Evolutionary conservation across 2,329 filamentous ascomycete species (phyloP).

Genomic region (Trichoderma citrinoviride): DNA sequence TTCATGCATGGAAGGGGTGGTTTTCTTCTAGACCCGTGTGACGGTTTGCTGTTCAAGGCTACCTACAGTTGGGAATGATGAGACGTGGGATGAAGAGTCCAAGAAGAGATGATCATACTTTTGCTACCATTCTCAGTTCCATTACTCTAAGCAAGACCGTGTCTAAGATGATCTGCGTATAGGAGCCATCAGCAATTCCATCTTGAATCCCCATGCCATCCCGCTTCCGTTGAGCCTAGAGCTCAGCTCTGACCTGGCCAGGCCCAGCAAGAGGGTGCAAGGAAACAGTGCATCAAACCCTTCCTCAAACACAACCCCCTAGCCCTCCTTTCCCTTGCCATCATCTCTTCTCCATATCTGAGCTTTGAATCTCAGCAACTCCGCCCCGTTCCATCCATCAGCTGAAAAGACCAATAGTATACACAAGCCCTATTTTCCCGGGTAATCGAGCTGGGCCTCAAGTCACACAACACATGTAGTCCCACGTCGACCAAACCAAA

Average conservation of each 20-base stretch:
- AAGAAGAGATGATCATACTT: background rate
- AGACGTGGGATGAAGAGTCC: background rate
- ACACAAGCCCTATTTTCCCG: background rate
- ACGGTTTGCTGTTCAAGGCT: background rate
- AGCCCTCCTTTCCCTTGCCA: background rate
- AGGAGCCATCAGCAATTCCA: background rate
- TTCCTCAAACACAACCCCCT: background rate
- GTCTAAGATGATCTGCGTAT: background rate
- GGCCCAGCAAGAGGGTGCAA: background rate
- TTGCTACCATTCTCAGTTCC: too few relatives aligned
- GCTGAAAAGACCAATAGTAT: background rate
- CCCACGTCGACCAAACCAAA: background rate
- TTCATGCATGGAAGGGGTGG: background rate
- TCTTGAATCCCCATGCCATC: background rate
- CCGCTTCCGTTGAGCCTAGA: too few relatives aligned
- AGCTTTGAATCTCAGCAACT: too few relatives aligned
- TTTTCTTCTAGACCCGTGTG: background rate
- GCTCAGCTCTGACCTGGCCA: background rate
- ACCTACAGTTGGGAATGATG: background rate
- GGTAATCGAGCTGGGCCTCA: background rate
- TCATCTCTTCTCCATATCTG: background rate
- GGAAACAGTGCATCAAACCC: background rate
- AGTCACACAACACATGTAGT: background rate
- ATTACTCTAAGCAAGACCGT: too few relatives aligned
- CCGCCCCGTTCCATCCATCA: background rate